Base-by-base conservation (phyloP, 345 rosid species). In the Microthlaspi erraticum region DNA sequence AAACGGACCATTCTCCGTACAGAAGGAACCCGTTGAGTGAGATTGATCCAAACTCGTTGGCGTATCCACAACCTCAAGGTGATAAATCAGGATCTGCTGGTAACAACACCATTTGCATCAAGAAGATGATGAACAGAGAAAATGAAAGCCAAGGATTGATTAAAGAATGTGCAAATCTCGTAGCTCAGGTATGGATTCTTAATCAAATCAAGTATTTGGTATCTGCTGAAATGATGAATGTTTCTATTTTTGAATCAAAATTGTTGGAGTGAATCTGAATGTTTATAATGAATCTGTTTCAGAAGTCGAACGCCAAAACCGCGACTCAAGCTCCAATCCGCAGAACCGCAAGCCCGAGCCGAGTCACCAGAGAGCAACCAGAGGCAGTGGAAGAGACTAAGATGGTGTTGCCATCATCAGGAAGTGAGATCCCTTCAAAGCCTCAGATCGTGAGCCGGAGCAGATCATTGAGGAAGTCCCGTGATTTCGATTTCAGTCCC, bases 1-100 rank as follows among this genome's bases (percentile, higher is more conserved):
- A 93, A 81, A 90, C 90, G 0, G 98, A 93, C 16, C 88, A 81
- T 18, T 89, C 97, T 0, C 98, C 97, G 5, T 81, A 72, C 9
- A 79, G 91, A 63, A 85, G 96, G 75, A 91, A 86, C 45, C 98
- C 93, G 1, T 60, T 87, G 66, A 69, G 82, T 14, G 96, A 93
- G 71, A 84, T 85, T 19, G 92, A 91, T 45, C 69, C 87, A 17
- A 88, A 87, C 75, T 68, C 85, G 1, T 74, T 81, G 3, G 79
- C 79, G 10, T 68, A 53, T 77, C 81, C 84, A 6, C 87, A 68
- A 37, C 59, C 85, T 58, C 63, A 84, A 17, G 67, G 67, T 18
- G 81, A 45, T 39, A 81, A 69, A 68, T 11, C 60, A 51, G 51
- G 51, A 49, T 37, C 81, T 11, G 43, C 81, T 11, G 43, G 60